phyloP scores from a whole-genome alignment of 345 rosid genomes.

The Syzygium jambos region DNA sequence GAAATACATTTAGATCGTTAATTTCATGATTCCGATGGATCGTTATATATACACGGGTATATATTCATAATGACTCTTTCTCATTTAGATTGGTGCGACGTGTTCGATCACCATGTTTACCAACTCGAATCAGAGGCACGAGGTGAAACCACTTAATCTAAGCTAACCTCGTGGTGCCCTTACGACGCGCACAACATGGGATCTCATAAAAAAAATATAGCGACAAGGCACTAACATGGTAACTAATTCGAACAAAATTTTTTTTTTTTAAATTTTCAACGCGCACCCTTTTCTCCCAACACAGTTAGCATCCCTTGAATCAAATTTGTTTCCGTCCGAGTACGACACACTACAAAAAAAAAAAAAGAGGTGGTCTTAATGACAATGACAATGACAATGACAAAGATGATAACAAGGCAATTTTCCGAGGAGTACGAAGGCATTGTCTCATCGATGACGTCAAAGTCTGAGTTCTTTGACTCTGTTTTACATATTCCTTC shows the following conservation, averaged over 20 bases:
- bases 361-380: not conserved
- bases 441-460: not conserved
- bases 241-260: not conserved
- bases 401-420: not conserved
- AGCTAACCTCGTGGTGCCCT: not conserved
- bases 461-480: not conserved
- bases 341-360: rapidly evolving
- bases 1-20: not conserved
- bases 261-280: not conserved
- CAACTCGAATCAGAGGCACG: not conserved
- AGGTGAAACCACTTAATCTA: not conserved
- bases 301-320: no score
- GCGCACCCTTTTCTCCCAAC: not conserved
- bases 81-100: not conserved
- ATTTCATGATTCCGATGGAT: not conserved
- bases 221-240: rapidly evolving
- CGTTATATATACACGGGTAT: no score
- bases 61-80: not conserved
- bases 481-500: not conserved
- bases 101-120: no score
- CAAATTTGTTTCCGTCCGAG: no score
- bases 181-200: not conserved
- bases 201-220: not conserved
- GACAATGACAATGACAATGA: rapidly evolving
- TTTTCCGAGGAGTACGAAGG: rapidly evolving